A percentile compares a stretch with the other conserved stretches of the same genome.
Evolutionary conservation across 768 basidiomycete species (phyloP).

Genomic region (Trametes sanguinea): DNA sequence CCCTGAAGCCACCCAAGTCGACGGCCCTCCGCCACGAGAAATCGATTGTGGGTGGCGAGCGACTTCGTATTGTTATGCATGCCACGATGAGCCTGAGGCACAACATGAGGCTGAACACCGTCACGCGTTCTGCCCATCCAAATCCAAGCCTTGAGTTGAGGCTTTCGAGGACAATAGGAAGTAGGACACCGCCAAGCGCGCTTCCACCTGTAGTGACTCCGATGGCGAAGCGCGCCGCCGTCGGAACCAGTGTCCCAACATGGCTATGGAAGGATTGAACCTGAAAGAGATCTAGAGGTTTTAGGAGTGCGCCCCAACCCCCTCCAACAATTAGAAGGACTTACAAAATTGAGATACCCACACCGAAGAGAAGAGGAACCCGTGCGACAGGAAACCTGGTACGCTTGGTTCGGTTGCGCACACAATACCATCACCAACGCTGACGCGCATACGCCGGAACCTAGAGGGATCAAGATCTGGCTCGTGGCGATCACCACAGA

Average conservation of each 20-base stretch:
- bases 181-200: slow-evolving; percentile 52
- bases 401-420: slow-evolving; percentile 27
- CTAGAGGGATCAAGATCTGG: slow-evolving; percentile 28
- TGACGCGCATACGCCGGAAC: slow-evolving; percentile 28
- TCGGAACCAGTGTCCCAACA: slow-evolving; percentile 41
- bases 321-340: not conserved
- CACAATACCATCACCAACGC: slow-evolving; percentile 34
- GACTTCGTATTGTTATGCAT: slow-evolving; percentile 31
- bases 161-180: slow-evolving; percentile 55
- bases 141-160: slow-evolving; percentile 35
- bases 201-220: slow-evolving; percentile 40
- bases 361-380: slow-evolving; percentile 30
- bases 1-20: slow-evolving; percentile 32
- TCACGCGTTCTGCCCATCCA: slow-evolving; percentile 35
- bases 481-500: not conserved
- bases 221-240: slow-evolving; percentile 38
- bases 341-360: slow-evolving; percentile 32
- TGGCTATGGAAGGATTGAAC: slow-evolving; percentile 37
- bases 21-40: slow-evolving; percentile 27
- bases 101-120: slow-evolving; percentile 32
- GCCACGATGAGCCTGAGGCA: slow-evolving; percentile 30
- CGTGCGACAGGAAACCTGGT: slow-evolving; percentile 36
- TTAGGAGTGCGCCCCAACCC: not conserved
- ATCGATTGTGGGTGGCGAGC: slow-evolving; percentile 29
- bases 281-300: slow-evolving; percentile 9